phyloP scores from a whole-genome alignment of 108 stramenopile species.

The Stephanodiscus triporus region DNA sequence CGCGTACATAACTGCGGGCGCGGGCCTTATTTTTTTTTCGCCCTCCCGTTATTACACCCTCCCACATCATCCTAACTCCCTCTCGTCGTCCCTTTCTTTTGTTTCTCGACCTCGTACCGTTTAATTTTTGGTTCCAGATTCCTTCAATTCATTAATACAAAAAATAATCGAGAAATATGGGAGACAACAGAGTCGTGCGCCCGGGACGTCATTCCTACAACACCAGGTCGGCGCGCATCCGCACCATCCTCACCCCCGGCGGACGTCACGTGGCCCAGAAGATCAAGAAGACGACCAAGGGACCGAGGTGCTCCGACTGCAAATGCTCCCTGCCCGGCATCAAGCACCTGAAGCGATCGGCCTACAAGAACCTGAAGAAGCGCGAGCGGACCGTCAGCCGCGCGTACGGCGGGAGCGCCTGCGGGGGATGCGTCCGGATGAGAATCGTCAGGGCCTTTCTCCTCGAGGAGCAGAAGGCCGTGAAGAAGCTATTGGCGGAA shows the following conservation, averaged over 20 bases:
- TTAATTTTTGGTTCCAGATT: conserved; percentile 8
- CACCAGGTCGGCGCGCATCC: conserved; percentile 84
- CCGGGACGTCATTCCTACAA: conserved; percentile 95
- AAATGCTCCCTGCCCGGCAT: conserved; percentile 87
- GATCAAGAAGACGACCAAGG: conserved; percentile 89
- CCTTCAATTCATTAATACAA: not conserved
- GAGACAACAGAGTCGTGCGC: conserved; percentile 94
- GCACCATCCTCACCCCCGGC: conserved; percentile 89
- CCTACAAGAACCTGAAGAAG: conserved; percentile 88
- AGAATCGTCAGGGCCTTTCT: conserved; percentile 98
- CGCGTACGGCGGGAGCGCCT: conserved; percentile 95
- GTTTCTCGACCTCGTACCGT: not conserved
- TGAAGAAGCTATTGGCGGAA: conserved; percentile 98
- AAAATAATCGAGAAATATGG: conserved; percentile 55
- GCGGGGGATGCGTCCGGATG: conserved; percentile 89
- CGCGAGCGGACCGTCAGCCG: conserved; percentile 97
- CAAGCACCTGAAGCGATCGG: conserved; percentile 68
- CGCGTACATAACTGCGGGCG: conserved; percentile 27
- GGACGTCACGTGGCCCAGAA: conserved; percentile 90
- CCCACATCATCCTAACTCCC: conserved; percentile 17
- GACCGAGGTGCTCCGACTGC: conserved; percentile 95
- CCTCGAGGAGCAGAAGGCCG: conserved; percentile 99
- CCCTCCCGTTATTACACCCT: conserved; percentile 13
- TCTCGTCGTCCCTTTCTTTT: conserved; percentile 4
- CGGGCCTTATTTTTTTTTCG: not conserved